Evolutionary conservation across 768 basidiomycete species (phyloP).

Genomic region (Boletus vermiculosoides): DNA sequence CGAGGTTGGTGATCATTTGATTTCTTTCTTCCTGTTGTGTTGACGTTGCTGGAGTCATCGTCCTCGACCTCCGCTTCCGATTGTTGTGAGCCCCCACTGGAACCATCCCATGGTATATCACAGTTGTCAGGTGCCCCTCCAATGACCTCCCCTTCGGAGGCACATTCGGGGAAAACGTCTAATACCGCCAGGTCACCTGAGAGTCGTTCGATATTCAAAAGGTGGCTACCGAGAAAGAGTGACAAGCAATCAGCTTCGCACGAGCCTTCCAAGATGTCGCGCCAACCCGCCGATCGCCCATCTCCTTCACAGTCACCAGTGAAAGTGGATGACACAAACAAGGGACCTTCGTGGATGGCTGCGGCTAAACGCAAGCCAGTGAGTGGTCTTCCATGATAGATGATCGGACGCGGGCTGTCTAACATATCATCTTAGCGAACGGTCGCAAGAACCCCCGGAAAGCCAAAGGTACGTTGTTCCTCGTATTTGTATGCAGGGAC

Average conservation of each 20-base stretch:
- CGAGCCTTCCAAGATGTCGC: no score
- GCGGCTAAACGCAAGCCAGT: background rate
- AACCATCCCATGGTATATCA: no score
- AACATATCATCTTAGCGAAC: background rate
- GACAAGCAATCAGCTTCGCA: no score
- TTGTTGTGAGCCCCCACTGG: no score
- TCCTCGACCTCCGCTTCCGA: background rate
- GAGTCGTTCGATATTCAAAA: no score
- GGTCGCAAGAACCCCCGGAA: background rate
- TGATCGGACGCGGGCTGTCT: background rate
- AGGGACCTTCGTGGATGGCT: background rate
- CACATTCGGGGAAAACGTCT: no score
- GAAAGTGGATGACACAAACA: background rate
- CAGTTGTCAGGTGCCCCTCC: constrained; percentile 33
- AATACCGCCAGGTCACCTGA: no score
- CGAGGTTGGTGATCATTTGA: no score
- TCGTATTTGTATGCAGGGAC: background rate
- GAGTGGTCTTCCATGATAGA: background rate
- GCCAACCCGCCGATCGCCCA: background rate
- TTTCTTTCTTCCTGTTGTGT: background rate
- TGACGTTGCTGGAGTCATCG: background rate
- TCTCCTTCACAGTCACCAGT: background rate
- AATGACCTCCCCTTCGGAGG: no score
- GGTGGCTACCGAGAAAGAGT: no score
- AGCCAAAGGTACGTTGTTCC: background rate